These are phyloP conservation scores for Cryphonectria japonica DNA, from an alignment of 2,329 filamentous ascomycete species.

Conservation along the genomic window DNA sequence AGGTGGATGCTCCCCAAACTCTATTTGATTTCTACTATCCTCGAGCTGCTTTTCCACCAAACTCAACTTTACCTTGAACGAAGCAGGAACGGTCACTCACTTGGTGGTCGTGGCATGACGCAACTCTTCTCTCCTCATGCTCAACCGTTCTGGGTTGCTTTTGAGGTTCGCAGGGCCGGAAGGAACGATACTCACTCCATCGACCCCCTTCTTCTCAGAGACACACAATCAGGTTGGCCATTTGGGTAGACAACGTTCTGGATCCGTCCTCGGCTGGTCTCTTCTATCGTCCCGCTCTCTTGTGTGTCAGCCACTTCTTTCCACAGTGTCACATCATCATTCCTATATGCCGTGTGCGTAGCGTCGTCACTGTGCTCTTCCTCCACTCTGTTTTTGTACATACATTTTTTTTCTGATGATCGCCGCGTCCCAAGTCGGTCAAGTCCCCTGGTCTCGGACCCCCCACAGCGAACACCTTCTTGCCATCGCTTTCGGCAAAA, in stretches of 20 bases:
- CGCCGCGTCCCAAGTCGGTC: neutral
- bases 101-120: slow-evolving; percentile 15
- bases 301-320: neutral
- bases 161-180: neutral
- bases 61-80: neutral
- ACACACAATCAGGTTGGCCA: neutral
- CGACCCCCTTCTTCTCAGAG: neutral
- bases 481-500: neutral
- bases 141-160: neutral
- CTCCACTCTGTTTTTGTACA: neutral
- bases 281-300: neutral
- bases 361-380: neutral
- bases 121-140: neutral
- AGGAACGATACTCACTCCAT: neutral
- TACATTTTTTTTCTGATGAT: neutral
- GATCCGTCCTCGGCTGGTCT: neutral
- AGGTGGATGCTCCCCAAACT: slow-evolving; percentile 7
- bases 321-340: slow-evolving; percentile 3
- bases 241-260: neutral
- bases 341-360: slow-evolving; percentile 5
- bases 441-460: neutral
- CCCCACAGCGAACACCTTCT: neutral
- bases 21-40: neutral
- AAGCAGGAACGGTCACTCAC: neutral
- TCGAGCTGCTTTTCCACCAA: neutral